Conservation (phyloP, 176 grass and related monocot species). For the Aegilops bicornis region DNA sequence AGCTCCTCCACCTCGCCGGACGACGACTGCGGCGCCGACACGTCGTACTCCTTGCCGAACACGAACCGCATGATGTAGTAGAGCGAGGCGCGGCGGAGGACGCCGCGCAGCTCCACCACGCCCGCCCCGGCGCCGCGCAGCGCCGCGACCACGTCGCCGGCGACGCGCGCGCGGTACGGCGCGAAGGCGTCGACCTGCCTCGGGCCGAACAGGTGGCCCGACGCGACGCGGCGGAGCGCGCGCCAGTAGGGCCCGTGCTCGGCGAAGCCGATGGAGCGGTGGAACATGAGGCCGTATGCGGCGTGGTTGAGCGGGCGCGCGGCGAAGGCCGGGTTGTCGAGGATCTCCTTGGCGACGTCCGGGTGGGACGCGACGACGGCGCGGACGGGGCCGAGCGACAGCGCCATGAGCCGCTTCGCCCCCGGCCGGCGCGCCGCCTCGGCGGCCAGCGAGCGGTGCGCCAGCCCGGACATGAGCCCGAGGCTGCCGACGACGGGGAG, state of each 20-base stretch:
- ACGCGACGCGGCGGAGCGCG: constrained; percentile 54
- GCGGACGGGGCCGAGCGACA: constrained; percentile 72
- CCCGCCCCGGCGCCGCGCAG: constrained; percentile 5
- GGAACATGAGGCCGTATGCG: constrained; percentile 91
- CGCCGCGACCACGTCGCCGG: constrained; percentile 34
- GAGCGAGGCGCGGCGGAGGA: constrained; percentile 69
- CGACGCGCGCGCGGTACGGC: constrained; percentile 56
- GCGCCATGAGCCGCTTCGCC: constrained; percentile 72
- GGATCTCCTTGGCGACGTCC: constrained; percentile 76
- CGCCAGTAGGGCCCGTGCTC: constrained; percentile 77
- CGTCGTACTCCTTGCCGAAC: constrained; percentile 70
- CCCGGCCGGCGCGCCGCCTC: constrained; percentile 49
- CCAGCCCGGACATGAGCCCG: constrained; percentile 69
- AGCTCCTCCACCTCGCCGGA: constrained; percentile 58
- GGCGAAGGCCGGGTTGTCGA: constrained; percentile 72
- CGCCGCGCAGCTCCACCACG: constrained; percentile 44
- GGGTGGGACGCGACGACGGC: constrained; percentile 74
- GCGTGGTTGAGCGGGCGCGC: constrained; percentile 69
- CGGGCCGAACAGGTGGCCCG: constrained; percentile 68
- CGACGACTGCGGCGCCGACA: constrained; percentile 15
- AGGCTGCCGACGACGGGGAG: constrained; percentile 86
- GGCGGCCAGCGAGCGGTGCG: constrained; percentile 52
- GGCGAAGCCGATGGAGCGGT: constrained; percentile 87
- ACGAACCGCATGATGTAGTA: constrained; percentile 88
- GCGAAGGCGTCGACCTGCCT: constrained; percentile 62